Evolutionary conservation across 2,329 filamentous ascomycete genomes (phyloP), one percentile per base, ranked within the genome.

Genomic region (Colletotrichum coccodes): DNA sequence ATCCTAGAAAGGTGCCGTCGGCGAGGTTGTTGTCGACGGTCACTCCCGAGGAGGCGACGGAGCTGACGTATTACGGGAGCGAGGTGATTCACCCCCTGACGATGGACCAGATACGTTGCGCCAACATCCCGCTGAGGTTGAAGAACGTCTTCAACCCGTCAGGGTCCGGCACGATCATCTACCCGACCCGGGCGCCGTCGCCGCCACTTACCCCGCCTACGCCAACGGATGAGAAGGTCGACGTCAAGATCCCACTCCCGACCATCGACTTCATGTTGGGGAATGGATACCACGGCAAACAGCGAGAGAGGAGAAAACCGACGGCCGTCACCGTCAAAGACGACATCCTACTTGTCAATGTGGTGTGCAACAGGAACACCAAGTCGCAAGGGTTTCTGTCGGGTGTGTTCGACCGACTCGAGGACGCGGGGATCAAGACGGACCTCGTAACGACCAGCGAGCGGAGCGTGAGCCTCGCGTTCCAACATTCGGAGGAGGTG

Each of bases 21-120:
- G 96, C 96, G 21, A 87, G 92, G 53, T 85, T 99, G 16, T 87
- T 99, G 50, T 83, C 91, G 11, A 91, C 91, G 53, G 97, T 99
- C 77, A 98, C 95, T 3, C 95, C 96, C 0, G 92, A 94, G 11
- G 96, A 99, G 81, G 96, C 96, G 2, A 95, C 96, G 18, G 96
- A 99, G 80, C 85, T 99, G 82, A 98, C 96, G 2, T 95, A 95
- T 76, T 95, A 95, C 78, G 93, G 93, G 68, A 95, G 95, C 70
- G 96, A 99, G 80, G 96, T 99, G 76, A 98, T 99, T 73, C 96
- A 99, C 78, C 96, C 97, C 72, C 92, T 98, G 78, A 98, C 96
- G 73, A 98, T 99, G 95, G 95, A 98, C 82, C 96, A 98, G 81
- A 90, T 92, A 71, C 94, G 95, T 77, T 92, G 93, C 75, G 93